Conservation (phyloP, 2,329 filamentous ascomycete genomes). For the Monosporascus sp. region DNA sequence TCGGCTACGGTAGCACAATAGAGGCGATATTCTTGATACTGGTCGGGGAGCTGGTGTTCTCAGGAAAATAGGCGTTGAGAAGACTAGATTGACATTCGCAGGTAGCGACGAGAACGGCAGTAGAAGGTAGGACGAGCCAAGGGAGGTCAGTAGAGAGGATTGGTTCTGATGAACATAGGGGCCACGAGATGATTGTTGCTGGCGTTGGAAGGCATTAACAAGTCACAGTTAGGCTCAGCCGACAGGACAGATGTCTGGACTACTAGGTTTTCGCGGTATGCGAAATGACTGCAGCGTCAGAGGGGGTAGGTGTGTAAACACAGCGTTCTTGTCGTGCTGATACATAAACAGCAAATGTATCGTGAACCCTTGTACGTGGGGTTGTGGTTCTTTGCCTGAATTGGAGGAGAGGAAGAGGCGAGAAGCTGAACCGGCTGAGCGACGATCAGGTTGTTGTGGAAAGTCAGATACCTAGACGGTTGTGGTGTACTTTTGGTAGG, state of each 20-base stretch:
- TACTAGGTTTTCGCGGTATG: conserved; percentile 91
- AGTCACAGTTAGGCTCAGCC: conserved; percentile 59
- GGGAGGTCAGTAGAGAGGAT: conserved; percentile 49
- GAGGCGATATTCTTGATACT: conserved; percentile 9
- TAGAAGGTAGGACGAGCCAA: conserved; percentile 35
- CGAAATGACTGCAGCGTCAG: conserved; percentile 96
- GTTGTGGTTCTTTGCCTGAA: conserved; percentile 9
- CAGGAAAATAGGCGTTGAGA: conserved; percentile 13
- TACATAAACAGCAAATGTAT: conserved; percentile 80
- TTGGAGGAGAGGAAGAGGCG: conserved; percentile 7
- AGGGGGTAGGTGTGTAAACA: conserved; percentile 90
- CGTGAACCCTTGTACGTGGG: conserved; percentile 30
- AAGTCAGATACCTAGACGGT: neutral
- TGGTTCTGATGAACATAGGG: conserved; percentile 52
- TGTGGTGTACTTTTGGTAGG: neutral
- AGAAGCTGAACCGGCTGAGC: conserved; percentile 10
- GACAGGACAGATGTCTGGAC: conserved; percentile 83
- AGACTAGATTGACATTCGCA: conserved; percentile 26
- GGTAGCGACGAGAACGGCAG: conserved; percentile 27
- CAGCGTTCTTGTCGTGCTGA: conserved; percentile 87
- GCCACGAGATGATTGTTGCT: conserved; percentile 43
- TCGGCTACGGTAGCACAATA: conserved; percentile 10
- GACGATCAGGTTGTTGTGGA: conserved; percentile 5
- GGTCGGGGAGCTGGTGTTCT: conserved; percentile 18
- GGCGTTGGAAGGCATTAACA: conserved; percentile 54